Evolutionary conservation across 352 stramenopile species (phyloP).

Genomic region (Phytopythium oedochilum): DNA sequence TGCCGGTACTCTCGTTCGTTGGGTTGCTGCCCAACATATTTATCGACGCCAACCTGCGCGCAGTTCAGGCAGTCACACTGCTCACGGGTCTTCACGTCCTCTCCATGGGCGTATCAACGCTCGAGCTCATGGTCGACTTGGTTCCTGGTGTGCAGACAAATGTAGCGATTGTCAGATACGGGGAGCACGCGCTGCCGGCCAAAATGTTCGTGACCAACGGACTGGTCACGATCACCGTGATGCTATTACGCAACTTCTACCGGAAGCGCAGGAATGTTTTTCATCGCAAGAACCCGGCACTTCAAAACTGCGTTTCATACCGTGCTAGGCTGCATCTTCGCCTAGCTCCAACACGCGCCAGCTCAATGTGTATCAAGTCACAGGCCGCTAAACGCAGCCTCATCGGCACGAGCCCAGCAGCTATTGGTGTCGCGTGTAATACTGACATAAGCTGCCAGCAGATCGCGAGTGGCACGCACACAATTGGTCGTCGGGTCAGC

Average conservation of each 20-base stretch:
- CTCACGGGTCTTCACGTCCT: not conserved
- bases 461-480: too few species aligned
- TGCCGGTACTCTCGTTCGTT: not conserved
- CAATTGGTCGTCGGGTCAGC: too few species aligned
- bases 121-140: not conserved
- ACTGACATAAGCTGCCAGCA: too few species aligned
- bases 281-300: not conserved
- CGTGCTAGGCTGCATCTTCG: not conserved
- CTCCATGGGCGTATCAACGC: not conserved
- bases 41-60: constrained; percentile 3
- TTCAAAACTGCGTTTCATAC: not conserved
- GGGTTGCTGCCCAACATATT: constrained; percentile 4
- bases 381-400: too few species aligned
- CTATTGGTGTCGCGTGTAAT: too few species aligned
- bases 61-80: not conserved
- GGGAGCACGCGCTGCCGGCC: not conserved
- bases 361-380: too few species aligned
- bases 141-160: not conserved
- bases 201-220: constrained; percentile 4
- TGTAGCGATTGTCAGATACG: not conserved
- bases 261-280: not conserved
- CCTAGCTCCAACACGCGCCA: not conserved
- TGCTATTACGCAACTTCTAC: constrained; percentile 1
- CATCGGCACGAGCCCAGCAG: too few species aligned
- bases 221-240: not conserved